These are phyloP conservation scores for Nothopassalora personata DNA, from an alignment of 2,329 filamentous ascomycete species.

Conservation along the genomic window DNA sequence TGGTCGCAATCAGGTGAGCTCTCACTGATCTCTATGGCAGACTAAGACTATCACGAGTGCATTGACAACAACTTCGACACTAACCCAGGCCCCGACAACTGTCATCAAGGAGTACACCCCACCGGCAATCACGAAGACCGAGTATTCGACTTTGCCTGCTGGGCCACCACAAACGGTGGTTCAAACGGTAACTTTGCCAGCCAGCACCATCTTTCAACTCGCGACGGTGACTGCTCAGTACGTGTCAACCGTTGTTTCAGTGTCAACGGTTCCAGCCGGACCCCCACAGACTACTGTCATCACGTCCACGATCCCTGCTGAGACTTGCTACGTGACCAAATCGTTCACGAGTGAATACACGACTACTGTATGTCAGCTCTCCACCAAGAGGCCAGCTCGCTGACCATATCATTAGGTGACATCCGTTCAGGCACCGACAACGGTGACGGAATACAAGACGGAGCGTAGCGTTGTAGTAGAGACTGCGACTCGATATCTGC, in stretches of 20 bases:
- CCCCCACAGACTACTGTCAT: conserved; percentile 1
- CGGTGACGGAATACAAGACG: neutral
- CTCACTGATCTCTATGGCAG: neutral
- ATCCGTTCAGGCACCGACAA: neutral
- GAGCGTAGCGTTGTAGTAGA: neutral
- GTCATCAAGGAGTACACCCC: neutral
- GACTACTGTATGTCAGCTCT: neutral
- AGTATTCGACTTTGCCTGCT: neutral
- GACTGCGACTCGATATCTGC: neutral
- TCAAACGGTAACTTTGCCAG: neutral
- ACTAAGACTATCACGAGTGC: neutral
- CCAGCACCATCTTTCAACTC: neutral
- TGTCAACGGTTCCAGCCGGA: neutral
- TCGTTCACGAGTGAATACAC: conserved; percentile 2
- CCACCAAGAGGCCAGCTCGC: neutral
- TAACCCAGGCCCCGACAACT: conserved; percentile 1
- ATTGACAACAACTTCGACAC: conserved; percentile 1
- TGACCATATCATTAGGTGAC: neutral
- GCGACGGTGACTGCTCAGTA: neutral
- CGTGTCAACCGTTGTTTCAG: neutral
- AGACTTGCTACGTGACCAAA: neutral
- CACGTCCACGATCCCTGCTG: neutral
- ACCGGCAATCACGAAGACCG: neutral
- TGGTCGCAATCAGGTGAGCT: neutral
- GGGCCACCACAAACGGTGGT: neutral